phyloP scores from a whole-genome alignment of 495 filamentous ascomycete species.

The Neurospora sp. region DNA sequence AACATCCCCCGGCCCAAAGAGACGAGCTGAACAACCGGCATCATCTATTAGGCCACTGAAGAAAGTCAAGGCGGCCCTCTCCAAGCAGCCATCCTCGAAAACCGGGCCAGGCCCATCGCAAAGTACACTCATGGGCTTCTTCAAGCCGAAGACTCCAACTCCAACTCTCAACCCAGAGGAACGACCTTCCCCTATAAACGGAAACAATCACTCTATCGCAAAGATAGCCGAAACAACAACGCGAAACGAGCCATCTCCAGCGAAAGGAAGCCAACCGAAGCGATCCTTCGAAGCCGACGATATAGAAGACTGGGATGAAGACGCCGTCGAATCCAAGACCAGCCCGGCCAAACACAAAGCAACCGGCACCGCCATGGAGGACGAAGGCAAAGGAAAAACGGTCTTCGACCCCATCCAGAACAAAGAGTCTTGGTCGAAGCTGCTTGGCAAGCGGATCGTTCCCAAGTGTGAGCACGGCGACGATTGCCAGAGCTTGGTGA shows the following conservation, averaged over 20 bases:
- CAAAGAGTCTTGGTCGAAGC: constrained; percentile 77
- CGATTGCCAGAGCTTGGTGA: constrained; percentile 67
- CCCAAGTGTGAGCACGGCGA: constrained; percentile 85
- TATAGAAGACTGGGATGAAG: background rate
- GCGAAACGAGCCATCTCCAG: background rate
- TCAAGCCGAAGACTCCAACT: constrained; percentile 47
- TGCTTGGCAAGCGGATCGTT: constrained; percentile 63
- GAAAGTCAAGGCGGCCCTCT: constrained; percentile 24
- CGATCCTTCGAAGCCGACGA: background rate
- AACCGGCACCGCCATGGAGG: background rate
- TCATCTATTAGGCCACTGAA: constrained; percentile 25
- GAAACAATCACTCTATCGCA: background rate
- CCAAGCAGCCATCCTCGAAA: constrained; percentile 29
- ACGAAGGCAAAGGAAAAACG: constrained; percentile 13
- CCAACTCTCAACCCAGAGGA: constrained; percentile 12
- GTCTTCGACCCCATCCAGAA: constrained; percentile 60
- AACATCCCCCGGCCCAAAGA: constrained; percentile 20
- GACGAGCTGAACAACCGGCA: constrained; percentile 16
- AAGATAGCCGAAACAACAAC: background rate
- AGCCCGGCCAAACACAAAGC: background rate
- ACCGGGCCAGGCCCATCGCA: constrained; percentile 43
- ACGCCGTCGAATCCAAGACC: background rate
- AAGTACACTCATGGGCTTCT: constrained; percentile 74
- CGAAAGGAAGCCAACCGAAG: background rate
- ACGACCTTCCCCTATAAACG: background rate